A percentile compares a stretch with the other conserved stretches of the same genome.
These are phyloP conservation scores for Barnettozyma wickerhamii DNA, from an alignment of 805 yeast genomes.

Conservation along the genomic window DNA sequence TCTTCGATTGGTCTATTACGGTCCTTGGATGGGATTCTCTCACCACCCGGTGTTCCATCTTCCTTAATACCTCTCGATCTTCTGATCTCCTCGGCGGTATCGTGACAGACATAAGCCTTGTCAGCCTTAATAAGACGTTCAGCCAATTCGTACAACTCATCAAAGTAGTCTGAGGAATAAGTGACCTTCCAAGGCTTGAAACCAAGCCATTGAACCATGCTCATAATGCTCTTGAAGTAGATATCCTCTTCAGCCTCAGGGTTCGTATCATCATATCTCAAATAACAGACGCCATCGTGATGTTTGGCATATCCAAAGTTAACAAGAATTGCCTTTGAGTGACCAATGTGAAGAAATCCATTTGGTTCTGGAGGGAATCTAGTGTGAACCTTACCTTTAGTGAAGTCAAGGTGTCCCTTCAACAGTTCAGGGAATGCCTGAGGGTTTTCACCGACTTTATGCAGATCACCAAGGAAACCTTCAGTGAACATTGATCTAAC, in stretches of 20 bases:
- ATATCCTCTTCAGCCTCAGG: slow-evolving; percentile 98
- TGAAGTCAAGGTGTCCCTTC: slow-evolving; percentile 71
- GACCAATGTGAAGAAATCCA: slow-evolving; percentile 96
- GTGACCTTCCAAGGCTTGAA: slow-evolving; percentile 92
- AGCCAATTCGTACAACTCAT: slow-evolving; percentile 81
- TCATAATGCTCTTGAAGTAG: slow-evolving; percentile 77
- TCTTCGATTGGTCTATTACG: slow-evolving; percentile 69
- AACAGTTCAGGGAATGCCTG: slow-evolving; percentile 85
- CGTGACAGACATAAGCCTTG: slow-evolving; percentile 88
- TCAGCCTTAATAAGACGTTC: slow-evolving; percentile 69
- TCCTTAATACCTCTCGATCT: slow-evolving; percentile 84
- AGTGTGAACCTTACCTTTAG: slow-evolving; percentile 81
- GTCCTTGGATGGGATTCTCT: slow-evolving; percentile 77
- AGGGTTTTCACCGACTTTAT: slow-evolving; percentile 92
- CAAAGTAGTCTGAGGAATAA: slow-evolving; percentile 94
- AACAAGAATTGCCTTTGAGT: slow-evolving; percentile 95
- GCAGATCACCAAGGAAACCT: slow-evolving; percentile 93
- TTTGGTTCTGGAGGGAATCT: slow-evolving; percentile 99
- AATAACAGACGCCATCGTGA: slow-evolving; percentile 82
- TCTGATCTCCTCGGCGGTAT: slow-evolving; percentile 88
- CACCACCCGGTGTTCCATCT: slow-evolving; percentile 94
- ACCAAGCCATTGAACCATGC: slow-evolving; percentile 92
- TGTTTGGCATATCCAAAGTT: slow-evolving; percentile 95
- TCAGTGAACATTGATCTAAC: slow-evolving; percentile 83
- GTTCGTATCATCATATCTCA: slow-evolving; percentile 95